Base-by-base conservation (phyloP, 139 green algal genomes). In the Ostreobium quekettii region DNA sequence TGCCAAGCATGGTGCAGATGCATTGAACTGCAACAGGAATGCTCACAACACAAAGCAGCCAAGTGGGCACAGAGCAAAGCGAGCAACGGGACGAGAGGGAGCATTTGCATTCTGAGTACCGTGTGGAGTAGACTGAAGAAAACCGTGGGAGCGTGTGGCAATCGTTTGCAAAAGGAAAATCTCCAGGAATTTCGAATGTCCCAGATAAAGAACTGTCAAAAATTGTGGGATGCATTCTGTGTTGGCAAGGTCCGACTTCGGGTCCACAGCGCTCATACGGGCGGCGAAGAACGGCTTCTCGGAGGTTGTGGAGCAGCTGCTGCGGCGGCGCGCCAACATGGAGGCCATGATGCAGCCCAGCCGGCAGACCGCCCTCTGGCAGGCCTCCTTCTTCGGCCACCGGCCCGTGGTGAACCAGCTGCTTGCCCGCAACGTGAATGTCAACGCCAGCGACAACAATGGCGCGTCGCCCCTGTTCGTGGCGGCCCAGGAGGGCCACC, bases 381-480 rank as follows among this genome's bases (percentile, higher is more conserved):
- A 47, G 6, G 59, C 59, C 5, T 26, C 59, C 11, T 42, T 38
- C 30, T 47, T 47, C 47, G 29, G 29, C 15, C n/a, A 42, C 28
- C 7, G n/a, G 4, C 7, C 42, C n/a, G 30, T 42, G 4, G 59
- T 42, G 59, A n/a, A 47, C 5, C 59, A 42, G 30, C 30, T 66
- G n/a, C 29, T 66, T 7, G 6, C 5, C 31, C 28, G 59, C 42
- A 33, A 42, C 5, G 59, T 33, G 26, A 19, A 37, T 5, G 30
- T 66, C 4, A 42, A 66, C 30, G 59, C 29, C 6, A 26, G 19
- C 6, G 59, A 66, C 24, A 7, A 15, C 26, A 33, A 66, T 42
- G 72, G 72, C 30, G 61, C 69, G 37, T 60, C 57, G 2, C 53
- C 72, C 24, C 47, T 77, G 64, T 63, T 74, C 36, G 61, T 74